phyloP scores from a whole-genome alignment of 2,329 filamentous ascomycete genomes.

The Aspergillus hiratsukae region DNA sequence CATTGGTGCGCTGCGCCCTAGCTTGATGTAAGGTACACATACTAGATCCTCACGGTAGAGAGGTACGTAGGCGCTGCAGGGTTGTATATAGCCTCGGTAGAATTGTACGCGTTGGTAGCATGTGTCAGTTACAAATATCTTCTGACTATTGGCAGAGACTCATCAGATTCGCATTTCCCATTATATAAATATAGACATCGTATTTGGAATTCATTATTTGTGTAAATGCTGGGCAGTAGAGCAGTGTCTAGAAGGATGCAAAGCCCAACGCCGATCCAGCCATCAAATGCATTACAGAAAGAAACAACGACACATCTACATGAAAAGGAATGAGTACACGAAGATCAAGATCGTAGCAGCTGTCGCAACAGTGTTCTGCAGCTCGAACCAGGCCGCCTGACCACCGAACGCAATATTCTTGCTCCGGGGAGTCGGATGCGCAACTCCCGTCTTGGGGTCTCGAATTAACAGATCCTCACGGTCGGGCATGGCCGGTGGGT shows the following conservation, averaged over 20 bases:
- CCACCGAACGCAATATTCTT: constrained; percentile 54
- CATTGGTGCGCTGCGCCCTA: background rate
- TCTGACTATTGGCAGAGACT: background rate
- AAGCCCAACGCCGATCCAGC: background rate
- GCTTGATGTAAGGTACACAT: background rate
- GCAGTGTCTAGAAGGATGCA: background rate
- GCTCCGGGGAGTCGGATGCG: constrained; percentile 42
- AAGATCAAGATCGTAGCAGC: constrained; percentile 50
- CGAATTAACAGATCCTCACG: constrained; percentile 54
- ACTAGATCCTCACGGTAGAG: too few species aligned
- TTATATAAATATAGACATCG: background rate
- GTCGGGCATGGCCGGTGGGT: constrained; percentile 55
- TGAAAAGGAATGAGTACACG: constrained; percentile 36
- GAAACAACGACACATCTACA: background rate
- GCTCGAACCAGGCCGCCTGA: constrained; percentile 54
- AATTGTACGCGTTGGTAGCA: background rate
- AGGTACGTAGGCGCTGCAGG: too few species aligned
- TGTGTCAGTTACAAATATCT: background rate
- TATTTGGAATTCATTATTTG: background rate
- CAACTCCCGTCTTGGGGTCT: constrained; percentile 49
- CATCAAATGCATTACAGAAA: background rate
- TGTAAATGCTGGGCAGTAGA: background rate
- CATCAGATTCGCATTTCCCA: background rate
- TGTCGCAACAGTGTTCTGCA: constrained; percentile 51
- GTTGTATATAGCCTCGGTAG: background rate